These are phyloP conservation scores for Candida sp. DNA, from an alignment of 1,139 yeast genomes.

Conservation along the genomic window DNA sequence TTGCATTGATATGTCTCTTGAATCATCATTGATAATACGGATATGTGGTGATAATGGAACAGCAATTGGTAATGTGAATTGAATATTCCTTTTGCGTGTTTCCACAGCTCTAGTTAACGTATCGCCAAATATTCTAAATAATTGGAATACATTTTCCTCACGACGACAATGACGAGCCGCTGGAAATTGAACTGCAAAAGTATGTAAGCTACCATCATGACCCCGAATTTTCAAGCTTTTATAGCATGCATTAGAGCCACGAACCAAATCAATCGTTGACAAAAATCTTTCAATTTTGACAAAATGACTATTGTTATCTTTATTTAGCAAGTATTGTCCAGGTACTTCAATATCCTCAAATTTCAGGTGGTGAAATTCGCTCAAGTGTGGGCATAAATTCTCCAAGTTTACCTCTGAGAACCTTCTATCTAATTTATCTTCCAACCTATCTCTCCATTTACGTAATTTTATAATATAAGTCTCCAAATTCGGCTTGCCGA, in stretches of 20 bases:
- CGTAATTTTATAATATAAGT: constrained; percentile 80
- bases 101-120: constrained; percentile 80
- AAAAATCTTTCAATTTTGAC: constrained; percentile 90
- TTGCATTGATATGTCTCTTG: constrained; percentile 76
- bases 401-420: constrained; percentile 79
- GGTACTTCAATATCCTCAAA: constrained; percentile 98
- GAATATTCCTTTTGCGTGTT: constrained; percentile 80
- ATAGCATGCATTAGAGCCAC: constrained; percentile 93
- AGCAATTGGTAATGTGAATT: constrained; percentile 86
- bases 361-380: constrained; percentile 97
- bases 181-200: constrained; percentile 96
- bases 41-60: constrained; percentile 95
- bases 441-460: constrained; percentile 91
- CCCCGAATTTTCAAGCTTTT: constrained; percentile 89
- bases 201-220: constrained; percentile 86
- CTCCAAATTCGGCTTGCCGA: constrained; percentile 85
- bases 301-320: constrained; percentile 84
- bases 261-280: constrained; percentile 82
- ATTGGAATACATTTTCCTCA: constrained; percentile 90
- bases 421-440: constrained; percentile 84
- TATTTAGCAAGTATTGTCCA: constrained; percentile 85
- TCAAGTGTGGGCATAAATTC: constrained; percentile 88
- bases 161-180: constrained; percentile 97
- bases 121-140: constrained; percentile 85
- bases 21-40: constrained; percentile 83